Conservation (phyloP, 352 stramenopile genomes). For the Blastocystis sp. region DNA sequence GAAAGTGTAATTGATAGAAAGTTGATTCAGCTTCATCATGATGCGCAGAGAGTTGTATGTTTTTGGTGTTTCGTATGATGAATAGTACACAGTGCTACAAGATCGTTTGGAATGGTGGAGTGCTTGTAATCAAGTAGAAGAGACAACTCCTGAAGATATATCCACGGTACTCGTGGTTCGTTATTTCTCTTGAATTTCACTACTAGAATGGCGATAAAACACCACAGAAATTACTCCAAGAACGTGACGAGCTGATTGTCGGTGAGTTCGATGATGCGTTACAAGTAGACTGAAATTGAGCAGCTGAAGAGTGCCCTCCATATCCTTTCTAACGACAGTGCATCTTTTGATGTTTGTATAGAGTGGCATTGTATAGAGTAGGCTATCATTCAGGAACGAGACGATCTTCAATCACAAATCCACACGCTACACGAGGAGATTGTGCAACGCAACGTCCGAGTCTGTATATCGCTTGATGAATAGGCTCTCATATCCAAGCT, state of each 20-base stretch:
- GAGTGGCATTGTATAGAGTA: too few relatives aligned
- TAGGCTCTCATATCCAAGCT: slow-evolving; percentile 33
- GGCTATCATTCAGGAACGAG: neutral
- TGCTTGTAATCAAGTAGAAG: neutral
- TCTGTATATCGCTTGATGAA: neutral
- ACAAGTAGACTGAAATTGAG: neutral
- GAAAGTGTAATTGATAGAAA: neutral
- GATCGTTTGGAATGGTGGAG: neutral
- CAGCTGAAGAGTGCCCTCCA: slow-evolving; percentile 20
- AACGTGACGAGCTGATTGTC: slow-evolving; percentile 6
- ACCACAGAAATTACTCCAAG: neutral
- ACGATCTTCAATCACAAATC: neutral
- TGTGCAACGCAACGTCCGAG: neutral
- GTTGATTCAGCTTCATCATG: neutral
- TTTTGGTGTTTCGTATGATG: neutral
- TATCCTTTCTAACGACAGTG: neutral
- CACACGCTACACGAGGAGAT: slow-evolving; percentile 2
- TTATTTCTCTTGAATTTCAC: neutral
- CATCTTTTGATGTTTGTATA: neutral
- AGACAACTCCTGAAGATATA: neutral
- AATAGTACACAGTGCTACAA: neutral
- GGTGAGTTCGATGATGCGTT: neutral
- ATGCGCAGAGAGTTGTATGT: neutral
- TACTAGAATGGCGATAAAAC: slow-evolving; percentile 7
- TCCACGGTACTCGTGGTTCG: neutral